Base-by-base conservation (phyloP, 305 asterid genomes). In the Lippia alba region DNA sequence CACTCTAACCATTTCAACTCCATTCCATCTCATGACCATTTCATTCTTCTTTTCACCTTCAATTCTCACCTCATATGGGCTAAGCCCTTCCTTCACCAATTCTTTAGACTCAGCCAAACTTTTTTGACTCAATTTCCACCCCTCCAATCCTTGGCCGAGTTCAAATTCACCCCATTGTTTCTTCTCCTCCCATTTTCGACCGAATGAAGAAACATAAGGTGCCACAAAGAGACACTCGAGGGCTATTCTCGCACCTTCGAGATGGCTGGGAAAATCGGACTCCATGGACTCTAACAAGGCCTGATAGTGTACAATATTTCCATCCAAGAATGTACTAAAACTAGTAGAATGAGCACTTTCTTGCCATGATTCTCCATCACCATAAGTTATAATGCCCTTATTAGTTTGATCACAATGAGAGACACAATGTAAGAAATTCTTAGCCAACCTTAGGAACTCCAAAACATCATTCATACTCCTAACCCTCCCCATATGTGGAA, bases 401-500 rank as follows among this genome's bases (percentile, higher is more conserved):
- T 9, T 53, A 32, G 41, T 62, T n/a, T 61, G 41, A 36, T 36
- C 65, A 63, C 40, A 39, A 71, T 44, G 14, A 18, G 54, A 11
- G 53, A 36, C 49, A 19, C 51, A 41, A 48, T 70, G 62, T 56
- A 77, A 55, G 74, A 68, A 62, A 8, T 62, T 41, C 64, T 63
- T 40, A 33, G 69, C 72, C 41, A 68, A 60, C 24, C 62, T 69
- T 69, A 72, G 69, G 48, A 83, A 83, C 56, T 81, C 78, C 16
- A 44, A n/a, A 36, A 68, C 80, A 51, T 79, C 62, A 20, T 36
- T 74, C 57, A 68, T 78, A 41, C 64, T 71, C 44, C 84, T 76
- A 9, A 33, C 45, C 33, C 79, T 81, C 53, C 78, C 86, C 84
- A 79, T 79, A 19, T 82, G 87, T 1, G 87, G 84, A 18, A 77